Conservation (phyloP, 345 rosid genomes). For the Populus ilicifolia region DNA sequence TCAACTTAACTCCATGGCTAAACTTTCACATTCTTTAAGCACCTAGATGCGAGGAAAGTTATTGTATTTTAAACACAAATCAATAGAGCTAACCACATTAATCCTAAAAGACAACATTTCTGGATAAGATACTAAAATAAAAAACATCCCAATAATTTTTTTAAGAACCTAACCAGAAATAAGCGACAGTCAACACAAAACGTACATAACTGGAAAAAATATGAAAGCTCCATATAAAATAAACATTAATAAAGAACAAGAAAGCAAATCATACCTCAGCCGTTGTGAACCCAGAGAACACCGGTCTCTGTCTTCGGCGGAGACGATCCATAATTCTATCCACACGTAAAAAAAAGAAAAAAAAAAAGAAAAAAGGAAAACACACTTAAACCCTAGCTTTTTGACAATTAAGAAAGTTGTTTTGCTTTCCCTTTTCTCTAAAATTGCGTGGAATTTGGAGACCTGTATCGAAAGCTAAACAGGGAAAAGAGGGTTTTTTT, state of each 20-base stretch:
- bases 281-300: slow-evolving; percentile 44
- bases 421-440: background rate
- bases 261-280: slow-evolving; percentile 35
- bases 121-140: background rate
- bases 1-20: background rate
- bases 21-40: background rate
- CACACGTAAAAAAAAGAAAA: background rate
- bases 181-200: background rate
- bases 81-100: background rate
- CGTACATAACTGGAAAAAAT: background rate
- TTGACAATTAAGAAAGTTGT: background rate
- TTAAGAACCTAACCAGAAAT: background rate
- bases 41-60: background rate
- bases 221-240: slow-evolving; percentile 12
- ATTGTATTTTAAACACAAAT: background rate
- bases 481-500: background rate
- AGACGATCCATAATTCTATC: slow-evolving; percentile 41
- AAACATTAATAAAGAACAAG: background rate
- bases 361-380: background rate
- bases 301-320: slow-evolving; percentile 37
- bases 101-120: background rate
- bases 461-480: background rate
- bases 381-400: background rate
- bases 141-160: background rate
- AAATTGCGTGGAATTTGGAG: background rate